A percentile compares a stretch with the other conserved stretches of the same genome.
phyloP scores from a whole-genome alignment of 2,329 filamentous ascomycete species.

The Xylaria arbuscula region DNA sequence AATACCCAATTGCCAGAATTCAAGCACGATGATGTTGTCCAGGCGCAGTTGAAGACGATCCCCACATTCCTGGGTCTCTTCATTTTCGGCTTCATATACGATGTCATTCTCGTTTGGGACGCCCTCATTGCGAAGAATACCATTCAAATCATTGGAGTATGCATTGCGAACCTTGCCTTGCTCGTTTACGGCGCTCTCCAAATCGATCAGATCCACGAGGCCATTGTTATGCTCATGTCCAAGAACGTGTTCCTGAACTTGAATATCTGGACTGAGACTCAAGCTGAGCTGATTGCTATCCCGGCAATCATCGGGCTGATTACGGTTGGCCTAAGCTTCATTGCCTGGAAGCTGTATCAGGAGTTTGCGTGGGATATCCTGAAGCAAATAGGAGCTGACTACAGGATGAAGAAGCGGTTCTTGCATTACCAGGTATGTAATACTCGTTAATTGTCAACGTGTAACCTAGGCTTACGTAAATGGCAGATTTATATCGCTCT shows the following conservation, averaged over 20 bases:
- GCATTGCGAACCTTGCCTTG: constrained; percentile 90
- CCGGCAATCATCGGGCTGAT: constrained; percentile 83
- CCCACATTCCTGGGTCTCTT: constrained; percentile 96
- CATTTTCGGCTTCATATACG: constrained; percentile 96
- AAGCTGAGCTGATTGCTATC: constrained; percentile 84
- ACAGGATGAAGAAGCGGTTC: constrained; percentile 96
- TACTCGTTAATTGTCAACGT: not conserved
- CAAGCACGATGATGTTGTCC: constrained; percentile 54
- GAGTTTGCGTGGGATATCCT: constrained; percentile 99
- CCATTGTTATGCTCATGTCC: constrained; percentile 66
- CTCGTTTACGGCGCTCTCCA: constrained; percentile 94
- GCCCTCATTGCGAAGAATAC: constrained; percentile 95
- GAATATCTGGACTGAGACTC: constrained; percentile 75
- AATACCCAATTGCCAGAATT: constrained; percentile 53
- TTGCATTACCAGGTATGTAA: constrained; percentile 87
- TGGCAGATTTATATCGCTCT: constrained; percentile 93
- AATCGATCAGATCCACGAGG: constrained; percentile 86
- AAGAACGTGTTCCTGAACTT: constrained; percentile 57
- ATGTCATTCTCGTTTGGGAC: constrained; percentile 90
- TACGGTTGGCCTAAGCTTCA: constrained; percentile 77
- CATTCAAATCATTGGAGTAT: constrained; percentile 96
- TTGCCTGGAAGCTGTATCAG: constrained; percentile 96
- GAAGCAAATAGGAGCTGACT: constrained; percentile 97
- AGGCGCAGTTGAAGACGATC: constrained; percentile 75
- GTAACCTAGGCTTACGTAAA: constrained; percentile 39